Evolutionary conservation across 768 basidiomycete species (phyloP), one percentile per base, ranked within the genome.

Genomic region (Rhodosporidiobolus odoratus): DNA sequence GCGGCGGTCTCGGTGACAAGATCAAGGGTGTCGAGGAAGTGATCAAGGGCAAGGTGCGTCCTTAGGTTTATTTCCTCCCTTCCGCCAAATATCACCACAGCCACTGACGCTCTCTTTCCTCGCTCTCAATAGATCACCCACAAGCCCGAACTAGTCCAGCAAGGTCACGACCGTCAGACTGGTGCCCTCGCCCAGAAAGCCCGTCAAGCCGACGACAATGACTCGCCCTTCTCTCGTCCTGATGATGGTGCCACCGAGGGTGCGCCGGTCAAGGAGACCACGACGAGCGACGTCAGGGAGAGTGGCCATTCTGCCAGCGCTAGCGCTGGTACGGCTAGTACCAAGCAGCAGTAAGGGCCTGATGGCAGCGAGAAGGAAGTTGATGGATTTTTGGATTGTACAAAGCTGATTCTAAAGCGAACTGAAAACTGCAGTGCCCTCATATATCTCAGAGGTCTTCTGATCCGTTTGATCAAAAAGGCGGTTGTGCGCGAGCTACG

Each of bases 1-100:
- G 52, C 30, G n/a, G 40, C 15, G 65, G 62, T 13, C 10, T 67
- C 37, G 50, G 54, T 5, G 70, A 72, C 52, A 30, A 45, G 37
- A 38, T 72, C 47, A 67, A 64, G 56, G 70, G 54, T 1, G 64
- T 30, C 21, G 48, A 53, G 41, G 70, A 72, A 45, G 45, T 53
- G 32, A 32, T 72, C 65, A 72, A 72, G 65, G 70, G 70, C 30
- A 72, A 72, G 65, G 62, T 70, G 13, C 32, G 58, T 30, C 10
- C 4, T n/a, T n/a, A n/a, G n/a, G 32, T 7, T 10, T 35, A 1
- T 34, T 6, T 10, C 25, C 43, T 13, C 47, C 13, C 19, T 54
- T 21, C 27, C 34, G 27, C n/a, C 23, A 2, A 8, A 1, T 35
- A 37, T 30, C 8, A 25, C 32, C 5, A 4, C 13, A 4, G 34